Evolutionary conservation across 371 early-diverging fungal species (phyloP).

Genomic region (Lichtheimia corymbifera): DNA sequence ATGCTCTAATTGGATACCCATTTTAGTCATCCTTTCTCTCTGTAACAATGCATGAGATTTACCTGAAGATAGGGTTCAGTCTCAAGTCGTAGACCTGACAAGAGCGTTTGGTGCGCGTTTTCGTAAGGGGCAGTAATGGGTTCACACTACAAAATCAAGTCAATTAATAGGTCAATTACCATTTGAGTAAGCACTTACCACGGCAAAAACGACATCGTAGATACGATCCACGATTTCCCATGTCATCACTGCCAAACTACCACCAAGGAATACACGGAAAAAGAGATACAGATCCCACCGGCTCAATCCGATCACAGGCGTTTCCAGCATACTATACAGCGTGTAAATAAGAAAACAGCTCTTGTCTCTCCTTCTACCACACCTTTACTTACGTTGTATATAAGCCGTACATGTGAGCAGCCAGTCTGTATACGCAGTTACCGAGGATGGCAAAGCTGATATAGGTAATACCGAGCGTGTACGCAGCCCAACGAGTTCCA

Average conservation of each 20-base stretch:
- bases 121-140: constrained; percentile 21
- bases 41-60: neutral
- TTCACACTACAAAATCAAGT: constrained; percentile 24
- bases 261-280: constrained; percentile 40
- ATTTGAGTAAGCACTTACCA: constrained; percentile 14
- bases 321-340: constrained; percentile 32
- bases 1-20: constrained; percentile 15
- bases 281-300: constrained; percentile 44
- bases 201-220: constrained; percentile 38
- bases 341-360: constrained; percentile 11
- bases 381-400: constrained; percentile 22
- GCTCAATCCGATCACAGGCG: constrained; percentile 46
- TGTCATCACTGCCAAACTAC: constrained; percentile 26
- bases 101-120: constrained; percentile 36
- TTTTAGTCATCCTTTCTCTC: constrained; percentile 7
- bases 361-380: no score
- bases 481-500: constrained; percentile 17
- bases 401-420: constrained; percentile 29
- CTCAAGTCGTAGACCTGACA: constrained; percentile 32
- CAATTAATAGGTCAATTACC: neutral
- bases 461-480: constrained; percentile 24
- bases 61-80: constrained; percentile 22
- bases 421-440: constrained; percentile 28
- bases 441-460: constrained; percentile 26
- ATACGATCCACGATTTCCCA: constrained; percentile 49